Evolutionary conservation across 805 yeast species (phyloP), one percentile per base, ranked within the genome.

Genomic region (Metschnikowia cubensis): DNA sequence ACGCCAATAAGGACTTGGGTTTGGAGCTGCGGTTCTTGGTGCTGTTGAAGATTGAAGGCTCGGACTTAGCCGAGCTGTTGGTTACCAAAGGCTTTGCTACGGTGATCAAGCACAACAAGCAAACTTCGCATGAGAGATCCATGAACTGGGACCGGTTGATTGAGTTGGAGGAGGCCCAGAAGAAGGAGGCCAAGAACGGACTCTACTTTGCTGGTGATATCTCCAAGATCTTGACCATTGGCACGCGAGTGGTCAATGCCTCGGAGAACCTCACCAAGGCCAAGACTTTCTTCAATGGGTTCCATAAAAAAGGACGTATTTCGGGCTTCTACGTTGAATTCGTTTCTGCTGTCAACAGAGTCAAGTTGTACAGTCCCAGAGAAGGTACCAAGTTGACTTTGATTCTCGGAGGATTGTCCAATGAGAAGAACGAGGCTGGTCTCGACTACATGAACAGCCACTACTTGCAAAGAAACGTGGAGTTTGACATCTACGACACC

Each of bases 41-140:
- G 13, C 77, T 85, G 34, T 62, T 87, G 49, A 70, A 73, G 35
- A 60, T 78, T 35, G 29, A 37, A 15, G 66, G 73, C 33, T 82
- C 79, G 47, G 87, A 87, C 61, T 71, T 89, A 35, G 80, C 88
- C 6, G 80, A 82, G 57, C 58, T 71, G 32, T 64, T 89, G 47
- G 85, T 89, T 17, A 65, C 74, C 29, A 74, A 70, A 51, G 96
- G 96, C 6, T 81, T 72, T 66, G 95, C 91, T 14, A 70, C 85
- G n/a, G 96, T 88, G 21, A 76, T 87, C 50, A 82, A 81, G 63
- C 95, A 87, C 68, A 82, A 84, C 62, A 84, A 84, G 67, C 88
- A 85, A 51, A 87, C 84, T 42, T 69, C 76, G 11, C 75, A 76
- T 36, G 88, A 83, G 60, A 76, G 88, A 57, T 82, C 94, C 2